Evolutionary conservation across 306 rosid species (phyloP).

Genomic region (Vigna unguiculata): DNA sequence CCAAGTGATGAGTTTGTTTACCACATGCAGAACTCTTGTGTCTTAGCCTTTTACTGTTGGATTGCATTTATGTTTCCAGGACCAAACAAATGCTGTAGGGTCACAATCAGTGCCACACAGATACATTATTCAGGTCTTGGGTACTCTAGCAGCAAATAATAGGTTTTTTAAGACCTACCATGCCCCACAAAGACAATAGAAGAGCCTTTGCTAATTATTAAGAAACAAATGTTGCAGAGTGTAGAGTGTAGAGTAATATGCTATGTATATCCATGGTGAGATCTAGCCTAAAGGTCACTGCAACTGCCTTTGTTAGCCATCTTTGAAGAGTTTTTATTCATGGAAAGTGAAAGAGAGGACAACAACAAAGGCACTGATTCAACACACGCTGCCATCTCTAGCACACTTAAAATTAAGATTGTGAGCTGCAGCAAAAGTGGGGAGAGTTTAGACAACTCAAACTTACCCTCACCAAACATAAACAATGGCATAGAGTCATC

Average conservation of each 20-base stretch:
- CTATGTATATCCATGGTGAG: conserved; percentile 16
- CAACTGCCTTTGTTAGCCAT: conserved; percentile 15
- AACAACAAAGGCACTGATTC: background rate
- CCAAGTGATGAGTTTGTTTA: conserved; percentile 37
- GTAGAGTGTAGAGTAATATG: background rate
- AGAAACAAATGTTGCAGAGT: background rate
- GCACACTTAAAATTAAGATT: conserved; percentile 65
- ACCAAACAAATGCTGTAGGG: conserved; percentile 36
- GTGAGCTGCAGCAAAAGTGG: conserved; percentile 43
- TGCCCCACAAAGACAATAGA: conserved; percentile 46
- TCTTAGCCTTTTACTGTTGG: conserved; percentile 33
- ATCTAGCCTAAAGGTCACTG: conserved; percentile 37
- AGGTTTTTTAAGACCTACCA: conserved; percentile 31
- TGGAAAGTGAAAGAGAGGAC: conserved; percentile 54
- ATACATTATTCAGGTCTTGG: conserved; percentile 39
- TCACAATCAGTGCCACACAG: conserved; percentile 47
- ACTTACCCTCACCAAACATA: conserved; percentile 58
- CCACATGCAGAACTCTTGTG: conserved; percentile 38
- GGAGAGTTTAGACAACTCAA: conserved; percentile 43
- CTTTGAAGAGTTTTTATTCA: conserved; percentile 46
- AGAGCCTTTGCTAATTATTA: conserved; percentile 28
- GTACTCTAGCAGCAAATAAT: conserved; percentile 46
- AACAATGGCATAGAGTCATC: conserved; percentile 62
- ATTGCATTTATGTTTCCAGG: conserved; percentile 55
- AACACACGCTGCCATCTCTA: conserved; percentile 42